phyloP scores from a whole-genome alignment of 768 basidiomycete species.

The Tylopilus sp. region DNA sequence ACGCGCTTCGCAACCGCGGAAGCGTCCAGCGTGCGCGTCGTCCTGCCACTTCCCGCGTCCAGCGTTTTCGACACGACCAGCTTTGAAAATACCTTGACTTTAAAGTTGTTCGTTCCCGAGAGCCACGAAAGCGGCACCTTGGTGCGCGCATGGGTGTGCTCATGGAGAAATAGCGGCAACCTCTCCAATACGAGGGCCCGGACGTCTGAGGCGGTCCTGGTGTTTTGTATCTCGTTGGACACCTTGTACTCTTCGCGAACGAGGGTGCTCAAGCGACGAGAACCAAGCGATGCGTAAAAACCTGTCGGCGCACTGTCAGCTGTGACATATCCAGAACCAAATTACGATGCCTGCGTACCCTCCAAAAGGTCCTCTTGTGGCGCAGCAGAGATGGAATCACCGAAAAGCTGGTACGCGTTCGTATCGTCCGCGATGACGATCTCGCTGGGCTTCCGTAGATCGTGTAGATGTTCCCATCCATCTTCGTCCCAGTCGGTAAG shows the following conservation, averaged over 20 bases:
- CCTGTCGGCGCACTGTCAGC: constrained; percentile 33
- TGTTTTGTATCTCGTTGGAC: constrained; percentile 46
- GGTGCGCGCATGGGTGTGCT: constrained; percentile 68
- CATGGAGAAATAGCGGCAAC: constrained; percentile 87
- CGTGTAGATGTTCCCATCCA: constrained; percentile 69
- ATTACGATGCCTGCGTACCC: constrained; percentile 38
- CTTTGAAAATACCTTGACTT: constrained; percentile 66
- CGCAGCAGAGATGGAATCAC: constrained; percentile 68
- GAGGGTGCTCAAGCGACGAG: constrained; percentile 63
- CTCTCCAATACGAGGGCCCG: constrained; percentile 73
- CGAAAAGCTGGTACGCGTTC: constrained; percentile 75
- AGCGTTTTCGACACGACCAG: constrained; percentile 62
- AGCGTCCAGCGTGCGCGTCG: constrained; percentile 59
- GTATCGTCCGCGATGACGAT: constrained; percentile 87
- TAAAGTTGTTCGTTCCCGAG: constrained; percentile 57
- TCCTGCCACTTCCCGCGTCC: constrained; percentile 45
- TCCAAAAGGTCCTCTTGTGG: constrained; percentile 92
- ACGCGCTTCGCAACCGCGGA: constrained; percentile 66
- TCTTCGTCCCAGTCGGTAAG: constrained; percentile 52
- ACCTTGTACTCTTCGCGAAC: constrained; percentile 77
- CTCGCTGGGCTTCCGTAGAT: constrained; percentile 64
- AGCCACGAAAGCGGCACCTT: constrained; percentile 67
- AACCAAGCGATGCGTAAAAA: constrained; percentile 78
- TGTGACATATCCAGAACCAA: not conserved
- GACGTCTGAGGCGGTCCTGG: constrained; percentile 48